A percentile compares a stretch with the other conserved stretches of the same genome.
phyloP scores from a whole-genome alignment of 1,284 basidiomycete genomes.

The Rhodotorula sp. region DNA sequence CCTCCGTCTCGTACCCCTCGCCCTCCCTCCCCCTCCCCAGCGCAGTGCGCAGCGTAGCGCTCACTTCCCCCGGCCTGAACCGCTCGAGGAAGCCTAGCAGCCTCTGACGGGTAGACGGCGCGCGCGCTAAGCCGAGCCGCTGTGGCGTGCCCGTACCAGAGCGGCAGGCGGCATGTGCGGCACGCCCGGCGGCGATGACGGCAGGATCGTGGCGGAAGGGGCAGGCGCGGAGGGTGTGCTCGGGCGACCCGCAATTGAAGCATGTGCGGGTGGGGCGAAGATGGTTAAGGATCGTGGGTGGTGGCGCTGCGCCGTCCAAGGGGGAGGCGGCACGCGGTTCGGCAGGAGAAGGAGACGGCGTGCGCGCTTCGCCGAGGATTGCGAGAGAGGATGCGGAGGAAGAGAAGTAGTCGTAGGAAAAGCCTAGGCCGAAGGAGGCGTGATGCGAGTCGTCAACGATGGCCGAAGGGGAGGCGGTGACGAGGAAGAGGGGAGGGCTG shows the following conservation, averaged over 20 bases:
- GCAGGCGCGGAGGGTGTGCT: conserved; percentile 18
- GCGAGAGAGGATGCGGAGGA: conserved; percentile 2
- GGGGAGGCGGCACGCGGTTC: not conserved
- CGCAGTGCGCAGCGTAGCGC: conserved; percentile 13
- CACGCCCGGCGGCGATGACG: conserved; percentile 15
- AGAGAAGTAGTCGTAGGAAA: conserved; percentile 23
- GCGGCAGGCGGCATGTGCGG: conserved; percentile 1
- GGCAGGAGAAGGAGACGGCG: not conserved
- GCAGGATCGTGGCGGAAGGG: conserved; percentile 22
- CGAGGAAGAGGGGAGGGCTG: conserved; percentile 16
- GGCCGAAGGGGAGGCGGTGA: conserved; percentile 21
- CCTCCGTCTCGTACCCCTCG: not conserved
- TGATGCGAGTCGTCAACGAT: conserved; percentile 25
- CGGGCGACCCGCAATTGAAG: conserved; percentile 33
- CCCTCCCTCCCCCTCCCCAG: not conserved
- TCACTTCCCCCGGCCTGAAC: conserved; percentile 26
- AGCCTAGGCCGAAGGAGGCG: conserved; percentile 25
- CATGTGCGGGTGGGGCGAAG: conserved; percentile 13
- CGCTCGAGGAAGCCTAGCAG: conserved; percentile 6
- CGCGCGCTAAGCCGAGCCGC: not conserved
- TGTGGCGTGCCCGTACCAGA: not conserved
- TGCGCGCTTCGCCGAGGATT: conserved; percentile 23
- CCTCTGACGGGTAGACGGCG: not conserved
- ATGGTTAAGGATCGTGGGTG: conserved; percentile 7
- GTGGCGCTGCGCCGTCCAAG: no score